These are phyloP conservation scores for Colletotrichum scovillei DNA, from an alignment of 2,329 filamentous ascomycete species.

Conservation along the genomic window DNA sequence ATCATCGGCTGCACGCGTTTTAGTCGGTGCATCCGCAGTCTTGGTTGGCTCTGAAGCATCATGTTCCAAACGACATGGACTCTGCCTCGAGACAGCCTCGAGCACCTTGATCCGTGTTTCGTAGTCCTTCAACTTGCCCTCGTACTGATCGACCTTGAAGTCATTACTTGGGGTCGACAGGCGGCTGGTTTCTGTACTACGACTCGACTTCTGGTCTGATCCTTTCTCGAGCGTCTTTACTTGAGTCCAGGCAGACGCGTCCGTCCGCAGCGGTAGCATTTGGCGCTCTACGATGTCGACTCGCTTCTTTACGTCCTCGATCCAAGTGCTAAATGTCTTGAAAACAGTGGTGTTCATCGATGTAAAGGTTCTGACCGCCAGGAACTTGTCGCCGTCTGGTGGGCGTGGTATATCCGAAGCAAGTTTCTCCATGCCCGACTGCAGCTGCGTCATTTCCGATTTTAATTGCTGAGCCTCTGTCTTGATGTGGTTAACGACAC, in stretches of 20 bases:
- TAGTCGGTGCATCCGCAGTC: background rate
- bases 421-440: background rate
- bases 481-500: background rate
- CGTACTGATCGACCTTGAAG: background rate
- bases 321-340: background rate
- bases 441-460: background rate
- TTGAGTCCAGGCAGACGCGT: background rate
- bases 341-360: background rate
- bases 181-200: background rate
- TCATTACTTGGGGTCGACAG: background rate
- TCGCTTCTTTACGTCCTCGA: constrained; percentile 8
- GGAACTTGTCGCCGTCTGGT: constrained; percentile 9
- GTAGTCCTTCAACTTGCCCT: constrained; percentile 12
- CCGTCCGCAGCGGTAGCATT: background rate
- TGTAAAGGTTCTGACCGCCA: background rate
- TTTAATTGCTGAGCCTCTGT: background rate
- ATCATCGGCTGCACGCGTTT: background rate
- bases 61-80: background rate
- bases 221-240: background rate
- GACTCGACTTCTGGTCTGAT: background rate
- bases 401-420: background rate
- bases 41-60: background rate
- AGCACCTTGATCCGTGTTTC: constrained; percentile 13
- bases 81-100: background rate
- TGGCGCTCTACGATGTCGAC: background rate